Evolutionary conservation across 148 eudicot species (phyloP).

Genomic region (Heliamphora exappendiculata): DNA sequence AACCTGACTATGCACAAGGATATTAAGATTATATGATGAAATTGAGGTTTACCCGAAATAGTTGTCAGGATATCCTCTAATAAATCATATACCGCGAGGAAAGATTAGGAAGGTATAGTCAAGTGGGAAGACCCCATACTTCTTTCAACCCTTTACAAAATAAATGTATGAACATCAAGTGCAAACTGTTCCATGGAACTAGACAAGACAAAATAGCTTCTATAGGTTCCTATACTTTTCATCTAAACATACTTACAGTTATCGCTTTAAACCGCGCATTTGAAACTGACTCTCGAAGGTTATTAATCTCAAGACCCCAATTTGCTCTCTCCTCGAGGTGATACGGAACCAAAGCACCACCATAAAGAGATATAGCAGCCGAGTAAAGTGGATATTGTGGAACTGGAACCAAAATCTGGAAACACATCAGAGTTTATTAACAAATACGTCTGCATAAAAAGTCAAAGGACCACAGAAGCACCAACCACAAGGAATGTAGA

Average conservation of each 20-base stretch:
- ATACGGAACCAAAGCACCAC: constrained; percentile 95
- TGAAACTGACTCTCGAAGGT: constrained; percentile 69
- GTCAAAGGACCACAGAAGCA: not conserved
- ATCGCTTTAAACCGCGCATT: constrained; percentile 78
- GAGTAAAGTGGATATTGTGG: constrained; percentile 99
- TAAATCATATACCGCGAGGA: not conserved
- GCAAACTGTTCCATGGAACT: not conserved
- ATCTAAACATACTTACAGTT: constrained; percentile 47
- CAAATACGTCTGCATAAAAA: constrained; percentile 1
- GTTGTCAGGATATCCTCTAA: not conserved
- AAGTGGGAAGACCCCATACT: not conserved
- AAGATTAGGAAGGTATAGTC: too few relatives aligned
- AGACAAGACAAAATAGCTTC: not conserved
- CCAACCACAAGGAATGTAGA: not conserved
- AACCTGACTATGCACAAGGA: constrained; percentile 42
- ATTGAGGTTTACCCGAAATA: not conserved
- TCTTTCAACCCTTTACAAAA: too few relatives aligned
- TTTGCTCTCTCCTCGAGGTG: constrained; percentile 96
- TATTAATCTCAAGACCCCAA: constrained; percentile 91
- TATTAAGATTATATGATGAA: not conserved
- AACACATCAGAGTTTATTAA: constrained; percentile 3
- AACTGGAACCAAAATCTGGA: constrained; percentile 91
- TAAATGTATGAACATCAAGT: not conserved
- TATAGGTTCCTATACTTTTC: not conserved
- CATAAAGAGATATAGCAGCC: constrained; percentile 75